Base-by-base conservation (phyloP, 768 basidiomycete species). In the Termitomyces sp. region DNA sequence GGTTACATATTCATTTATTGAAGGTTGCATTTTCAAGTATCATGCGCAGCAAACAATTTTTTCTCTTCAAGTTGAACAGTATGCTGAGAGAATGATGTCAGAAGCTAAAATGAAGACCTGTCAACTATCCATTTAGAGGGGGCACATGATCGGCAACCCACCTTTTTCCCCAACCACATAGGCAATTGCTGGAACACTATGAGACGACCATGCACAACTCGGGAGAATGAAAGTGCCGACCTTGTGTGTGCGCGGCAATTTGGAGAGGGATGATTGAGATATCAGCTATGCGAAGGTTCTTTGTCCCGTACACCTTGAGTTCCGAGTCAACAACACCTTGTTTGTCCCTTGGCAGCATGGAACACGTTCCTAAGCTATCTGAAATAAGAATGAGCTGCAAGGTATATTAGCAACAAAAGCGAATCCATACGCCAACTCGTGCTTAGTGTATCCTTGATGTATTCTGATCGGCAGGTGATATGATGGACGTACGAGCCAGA, bases 221-320 rank as follows among this genome's bases (percentile, higher is more conserved):
- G 38, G 37, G 30, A 50, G 11, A 58, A 45, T 26, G 26, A 31
- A 2, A 38, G 53, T 15, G 47, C 67, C 23, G 44, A 78, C 79
- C 59, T 68, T 78, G 75, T 3, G 78, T 67, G 59, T 82, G 80
- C 3, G 75, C 72, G 6, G 73, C 72, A 51, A 82, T 67, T 45
- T 80, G 81, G 51, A 83, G 64, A 2, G 83, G 82, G 7, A 82
- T 64, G 50, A 83, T 69, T 4, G 80, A 81, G n/a, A 83, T 53
- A 62, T 83, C 81, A 10, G 73, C 79, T 5, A 85, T 74, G 7
- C 83, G 75, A n/a, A 85, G 53, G 58, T 84, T 84, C 46, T 64
- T 71, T 3, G 83, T 83, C 1, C 81, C 83, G 59, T 84, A 83
- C 0, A 84, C 82, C 69, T 78, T 79, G 5, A 81, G 65, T 15